Evolutionary conservation across 208 protist genomes (phyloP).

Genomic region (Acanthamoeba lenticulata): DNA sequence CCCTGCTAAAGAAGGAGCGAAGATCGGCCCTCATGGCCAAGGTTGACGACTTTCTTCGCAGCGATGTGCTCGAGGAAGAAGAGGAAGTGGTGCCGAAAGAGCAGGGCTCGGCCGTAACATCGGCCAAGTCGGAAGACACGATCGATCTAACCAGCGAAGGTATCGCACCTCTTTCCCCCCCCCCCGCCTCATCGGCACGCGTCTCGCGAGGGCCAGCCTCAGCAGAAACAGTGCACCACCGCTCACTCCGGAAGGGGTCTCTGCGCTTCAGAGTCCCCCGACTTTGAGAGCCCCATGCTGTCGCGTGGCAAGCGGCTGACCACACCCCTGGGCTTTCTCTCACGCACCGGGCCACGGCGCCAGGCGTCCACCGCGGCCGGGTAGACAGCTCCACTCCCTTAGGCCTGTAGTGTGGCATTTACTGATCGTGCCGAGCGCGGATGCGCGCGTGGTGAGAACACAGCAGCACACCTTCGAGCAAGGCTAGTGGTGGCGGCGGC

Average conservation of each 20-base stretch:
- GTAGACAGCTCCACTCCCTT: neutral
- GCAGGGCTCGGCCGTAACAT: neutral
- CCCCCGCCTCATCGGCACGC: neutral
- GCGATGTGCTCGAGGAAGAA: neutral
- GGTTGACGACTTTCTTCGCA: neutral
- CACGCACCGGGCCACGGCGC: neutral
- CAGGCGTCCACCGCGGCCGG: neutral
- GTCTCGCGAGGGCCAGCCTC: too few species aligned
- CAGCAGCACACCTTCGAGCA: neutral
- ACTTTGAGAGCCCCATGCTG: slow-evolving; percentile 1
- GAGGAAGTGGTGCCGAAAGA: too few species aligned
- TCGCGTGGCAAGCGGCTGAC: neutral
- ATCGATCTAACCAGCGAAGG: neutral
- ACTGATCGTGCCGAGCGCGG: neutral
- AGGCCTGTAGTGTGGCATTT: too few species aligned
- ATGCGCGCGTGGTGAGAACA: neutral
- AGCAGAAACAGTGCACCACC: too few species aligned
- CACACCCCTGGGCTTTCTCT: neutral
- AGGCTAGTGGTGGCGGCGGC: neutral
- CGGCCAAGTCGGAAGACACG: neutral
- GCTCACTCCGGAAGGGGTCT: neutral
- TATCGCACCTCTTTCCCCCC: neutral
- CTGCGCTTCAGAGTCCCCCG: neutral
- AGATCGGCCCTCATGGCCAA: neutral
- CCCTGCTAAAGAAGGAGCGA: neutral